Percentiles rank a stretch among this genome's conserved stretches.
Conservation (phyloP, 179 eudicot genomes). For the Silene coronaria region DNA sequence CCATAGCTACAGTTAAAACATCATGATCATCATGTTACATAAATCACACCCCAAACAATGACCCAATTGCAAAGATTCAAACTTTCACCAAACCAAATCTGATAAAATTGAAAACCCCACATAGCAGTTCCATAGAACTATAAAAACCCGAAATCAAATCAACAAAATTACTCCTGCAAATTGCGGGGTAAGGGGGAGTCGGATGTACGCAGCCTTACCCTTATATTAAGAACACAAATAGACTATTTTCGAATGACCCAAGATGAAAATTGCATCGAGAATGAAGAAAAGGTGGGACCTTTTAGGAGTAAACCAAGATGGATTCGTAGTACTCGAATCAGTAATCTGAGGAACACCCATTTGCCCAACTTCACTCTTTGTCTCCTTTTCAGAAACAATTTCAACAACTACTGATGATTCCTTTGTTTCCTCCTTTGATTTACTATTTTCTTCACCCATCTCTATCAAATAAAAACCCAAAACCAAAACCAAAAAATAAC, state of each 20-base stretch:
- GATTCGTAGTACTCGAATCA: conserved; percentile 33
- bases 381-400: conserved; percentile 17
- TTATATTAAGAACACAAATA: too few relatives aligned
- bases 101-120: not conserved
- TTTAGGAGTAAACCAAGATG: conserved; percentile 80
- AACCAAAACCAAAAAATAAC: too few relatives aligned
- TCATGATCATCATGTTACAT: not conserved
- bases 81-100: conserved; percentile 14
- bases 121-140: too few relatives aligned
- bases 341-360: conserved; percentile 13
- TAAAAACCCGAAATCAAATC: too few relatives aligned
- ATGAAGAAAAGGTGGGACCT: conserved; percentile 30
- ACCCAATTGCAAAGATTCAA: conserved; percentile 18
- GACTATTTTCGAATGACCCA: too few relatives aligned
- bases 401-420: conserved; percentile 20
- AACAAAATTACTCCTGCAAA: not conserved
- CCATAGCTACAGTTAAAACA: not conserved
- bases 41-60: conserved; percentile 3
- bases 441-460: conserved; percentile 25
- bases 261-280: not conserved
- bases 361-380: conserved; percentile 16
- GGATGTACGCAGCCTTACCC: too few relatives aligned
- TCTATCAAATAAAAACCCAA: too few relatives aligned
- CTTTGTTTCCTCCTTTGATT: conserved; percentile 28
- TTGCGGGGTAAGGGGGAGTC: too few relatives aligned